Base-by-base conservation (phyloP, 1,284 basidiomycete species). In the Rhodofomes roseus region DNA sequence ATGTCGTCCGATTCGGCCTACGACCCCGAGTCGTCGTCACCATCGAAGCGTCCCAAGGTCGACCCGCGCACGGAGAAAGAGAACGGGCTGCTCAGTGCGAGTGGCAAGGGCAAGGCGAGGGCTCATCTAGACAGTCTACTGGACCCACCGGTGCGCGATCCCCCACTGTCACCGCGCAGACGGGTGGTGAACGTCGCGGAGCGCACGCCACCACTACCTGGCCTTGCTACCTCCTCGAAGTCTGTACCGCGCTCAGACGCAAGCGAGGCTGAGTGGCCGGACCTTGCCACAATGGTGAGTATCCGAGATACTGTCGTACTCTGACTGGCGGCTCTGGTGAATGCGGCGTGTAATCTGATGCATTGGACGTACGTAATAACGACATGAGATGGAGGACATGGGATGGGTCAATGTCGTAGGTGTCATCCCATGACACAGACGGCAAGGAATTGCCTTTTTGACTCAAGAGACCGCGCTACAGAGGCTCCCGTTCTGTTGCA, bases 21-120 rank as follows among this genome's bases (percentile, higher is more conserved):
- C 9, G 64, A 63, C 22, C 34, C 60, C 0, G 52, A 62, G 7
- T 60, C 56, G 2, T 54, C 48, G 2, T 23, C 27, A 16, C 61
- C 67, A 9, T 58, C 68, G 1, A 75, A 75, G 54, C 70, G 73
- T 9, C 59, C 63, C 8, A 68, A 64, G 51, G 58, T 65, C 0
- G 54, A 62, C 2, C 52, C 63, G 4, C 9, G 31, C 12, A 62
- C 57, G 2, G 66, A 72, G 31, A 75, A 73, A 53, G 73, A 74
- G 63, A 73, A 72, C 48, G 11, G 60, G 1, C 66, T 60, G 16
- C 18, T 53, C 18, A 46, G 54, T 14, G 36, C 36, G 12, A 63
- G 64, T 22, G 62, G 59, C 44, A 73, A 74, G 56, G 73, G 46
- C 70, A 74, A 60, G 70, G 67, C 56, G 53, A 64, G 58, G 54